These are phyloP conservation scores for Tylopilus felleus DNA, from an alignment of 768 basidiomycete genomes.

Conservation along the genomic window DNA sequence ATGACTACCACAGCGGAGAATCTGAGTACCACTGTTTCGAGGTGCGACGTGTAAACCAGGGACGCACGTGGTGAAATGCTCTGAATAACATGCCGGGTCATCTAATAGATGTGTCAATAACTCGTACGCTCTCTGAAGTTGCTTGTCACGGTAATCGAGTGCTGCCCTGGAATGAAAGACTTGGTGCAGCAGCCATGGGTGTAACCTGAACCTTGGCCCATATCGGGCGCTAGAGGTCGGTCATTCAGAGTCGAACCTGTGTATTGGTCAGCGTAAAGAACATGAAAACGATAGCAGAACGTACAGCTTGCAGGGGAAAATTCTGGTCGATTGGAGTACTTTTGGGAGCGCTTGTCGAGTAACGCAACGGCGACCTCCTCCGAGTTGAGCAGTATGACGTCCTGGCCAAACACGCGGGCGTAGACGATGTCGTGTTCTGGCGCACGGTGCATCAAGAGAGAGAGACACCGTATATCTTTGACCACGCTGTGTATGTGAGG, in stretches of 20 bases:
- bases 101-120: constrained; percentile 6
- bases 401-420: constrained; percentile 37
- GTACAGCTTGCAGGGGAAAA: constrained; percentile 3
- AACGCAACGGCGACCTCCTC: constrained; percentile 41
- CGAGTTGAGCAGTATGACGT: constrained; percentile 50
- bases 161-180: constrained; percentile 13
- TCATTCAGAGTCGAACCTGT: constrained; percentile 20
- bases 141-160: constrained; percentile 12
- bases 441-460: background rate
- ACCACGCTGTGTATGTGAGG: constrained; percentile 18
- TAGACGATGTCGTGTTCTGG: background rate
- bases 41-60: background rate
- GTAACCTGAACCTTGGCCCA: constrained; percentile 21
- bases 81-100: constrained; percentile 4
- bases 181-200: constrained; percentile 21
- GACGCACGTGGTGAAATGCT: constrained; percentile 12
- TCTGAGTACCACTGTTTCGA: background rate
- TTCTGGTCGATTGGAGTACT: constrained; percentile 39
- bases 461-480: constrained; percentile 18
- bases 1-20: constrained; percentile 6
- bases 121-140: constrained; percentile 13
- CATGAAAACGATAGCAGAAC: background rate
- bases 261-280: background rate
- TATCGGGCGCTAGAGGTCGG: constrained; percentile 13
- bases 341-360: constrained; percentile 49